Evolutionary conservation across 2,329 filamentous ascomycete genomes (phyloP).

Genomic region (Ceratocystis huliohia): DNA sequence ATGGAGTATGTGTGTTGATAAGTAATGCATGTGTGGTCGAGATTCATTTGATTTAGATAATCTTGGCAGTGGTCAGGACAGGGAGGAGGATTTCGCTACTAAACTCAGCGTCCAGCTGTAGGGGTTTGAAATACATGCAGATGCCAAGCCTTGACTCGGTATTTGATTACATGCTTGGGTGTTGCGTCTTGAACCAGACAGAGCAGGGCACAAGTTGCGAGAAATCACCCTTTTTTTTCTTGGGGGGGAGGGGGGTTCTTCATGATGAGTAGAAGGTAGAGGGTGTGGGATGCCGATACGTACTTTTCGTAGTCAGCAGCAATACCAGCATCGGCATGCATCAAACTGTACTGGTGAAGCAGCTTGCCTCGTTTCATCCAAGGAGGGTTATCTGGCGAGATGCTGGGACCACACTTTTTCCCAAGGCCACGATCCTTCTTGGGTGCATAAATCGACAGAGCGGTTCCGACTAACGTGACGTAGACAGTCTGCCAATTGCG

Average conservation of each 20-base stretch:
- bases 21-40: not conserved
- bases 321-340: conserved; percentile 63
- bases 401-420: conserved; percentile 36
- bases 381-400: conserved; percentile 38
- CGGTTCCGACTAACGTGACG: conserved; percentile 53
- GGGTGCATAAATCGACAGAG: conserved; percentile 50
- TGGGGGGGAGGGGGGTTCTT: no score
- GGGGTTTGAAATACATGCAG: not conserved
- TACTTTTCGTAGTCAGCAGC: conserved; percentile 61
- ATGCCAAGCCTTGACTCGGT: not conserved
- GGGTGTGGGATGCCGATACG: conserved; percentile 25
- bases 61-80: not conserved
- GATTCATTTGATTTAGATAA: not conserved
- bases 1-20: not conserved
- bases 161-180: conserved; percentile 3
- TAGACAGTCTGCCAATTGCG: conserved; percentile 53
- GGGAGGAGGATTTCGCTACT: not conserved
- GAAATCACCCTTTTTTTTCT: no score
- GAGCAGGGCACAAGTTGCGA: not conserved
- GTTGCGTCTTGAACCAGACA: not conserved
- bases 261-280: not conserved
- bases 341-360: conserved; percentile 55
- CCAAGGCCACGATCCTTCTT: conserved; percentile 46
- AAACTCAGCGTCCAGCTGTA: not conserved
- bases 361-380: conserved; percentile 44